phyloP scores from a whole-genome alignment of 176 grass and related monocot genomes.

The Thinopyrum elongatum region DNA sequence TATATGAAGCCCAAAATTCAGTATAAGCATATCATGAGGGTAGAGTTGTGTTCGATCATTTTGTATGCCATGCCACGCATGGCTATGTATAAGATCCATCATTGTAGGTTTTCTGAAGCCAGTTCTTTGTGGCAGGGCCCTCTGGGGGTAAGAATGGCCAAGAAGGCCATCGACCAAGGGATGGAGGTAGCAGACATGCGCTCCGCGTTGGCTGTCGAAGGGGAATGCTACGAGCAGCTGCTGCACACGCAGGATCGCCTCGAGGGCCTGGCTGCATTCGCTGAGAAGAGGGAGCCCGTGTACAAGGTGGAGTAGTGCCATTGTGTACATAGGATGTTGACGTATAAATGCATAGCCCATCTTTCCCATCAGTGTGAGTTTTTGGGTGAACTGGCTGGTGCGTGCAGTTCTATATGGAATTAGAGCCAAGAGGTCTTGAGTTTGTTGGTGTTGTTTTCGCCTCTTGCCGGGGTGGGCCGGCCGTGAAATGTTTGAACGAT shows the following conservation, averaged over 20 bases:
- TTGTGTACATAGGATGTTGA: background rate
- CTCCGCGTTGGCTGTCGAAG: constrained; percentile 51
- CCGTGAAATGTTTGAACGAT: too few relatives aligned
- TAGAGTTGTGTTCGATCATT: background rate
- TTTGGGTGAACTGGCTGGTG: too few relatives aligned
- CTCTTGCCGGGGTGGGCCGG: too few relatives aligned
- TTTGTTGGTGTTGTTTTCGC: too few relatives aligned
- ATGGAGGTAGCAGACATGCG: constrained; percentile 39
- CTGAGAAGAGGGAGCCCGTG: constrained; percentile 66
- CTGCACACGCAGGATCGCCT: constrained; percentile 76
- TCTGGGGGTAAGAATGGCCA: constrained; percentile 72
- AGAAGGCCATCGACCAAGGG: constrained; percentile 60
- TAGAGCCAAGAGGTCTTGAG: too few relatives aligned
- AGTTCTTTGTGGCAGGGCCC: constrained; percentile 53
- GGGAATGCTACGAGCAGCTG: constrained; percentile 62
- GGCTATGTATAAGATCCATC: background rate
- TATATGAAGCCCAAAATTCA: background rate
- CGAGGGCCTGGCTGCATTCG: constrained; percentile 73
- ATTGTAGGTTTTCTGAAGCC: background rate
- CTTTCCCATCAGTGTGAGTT: too few relatives aligned
- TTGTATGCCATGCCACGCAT: too few relatives aligned
- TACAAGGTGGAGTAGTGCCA: constrained; percentile 39
- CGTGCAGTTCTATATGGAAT: too few relatives aligned
- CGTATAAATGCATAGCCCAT: too few relatives aligned
- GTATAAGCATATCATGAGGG: background rate